Percentiles rank a stretch among this genome's conserved stretches.
phyloP scores from a whole-genome alignment of 2,329 filamentous ascomycete genomes.

The Botryosphaeria agaves region DNA sequence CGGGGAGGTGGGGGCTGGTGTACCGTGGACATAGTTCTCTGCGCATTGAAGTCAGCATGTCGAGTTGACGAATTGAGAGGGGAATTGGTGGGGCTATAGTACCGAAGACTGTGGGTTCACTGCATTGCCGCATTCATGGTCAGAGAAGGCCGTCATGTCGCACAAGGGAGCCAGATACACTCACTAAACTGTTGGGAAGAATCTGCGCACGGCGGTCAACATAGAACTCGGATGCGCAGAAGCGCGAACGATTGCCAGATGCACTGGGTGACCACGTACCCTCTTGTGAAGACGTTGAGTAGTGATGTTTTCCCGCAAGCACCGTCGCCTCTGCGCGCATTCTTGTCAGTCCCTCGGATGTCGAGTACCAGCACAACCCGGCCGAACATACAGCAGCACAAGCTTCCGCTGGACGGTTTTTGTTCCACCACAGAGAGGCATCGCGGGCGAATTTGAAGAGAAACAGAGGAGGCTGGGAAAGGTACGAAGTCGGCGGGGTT shows the following conservation, averaged over 20 bases:
- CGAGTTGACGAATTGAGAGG: too few relatives aligned
- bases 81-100: too few relatives aligned
- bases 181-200: slow-evolving; percentile 93
- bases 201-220: slow-evolving; percentile 32
- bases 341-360: slow-evolving; percentile 8
- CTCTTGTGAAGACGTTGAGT: slow-evolving; percentile 95
- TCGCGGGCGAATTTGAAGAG: slow-evolving; percentile 7
- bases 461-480: neutral
- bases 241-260: too few relatives aligned
- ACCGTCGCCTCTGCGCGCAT: slow-evolving; percentile 60
- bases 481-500: neutral
- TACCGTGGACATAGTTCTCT: slow-evolving; percentile 98
- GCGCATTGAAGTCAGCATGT: too few relatives aligned
- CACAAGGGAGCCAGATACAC: slow-evolving; percentile 10
- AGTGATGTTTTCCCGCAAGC: slow-evolving; percentile 94
- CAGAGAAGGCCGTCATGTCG: too few relatives aligned
- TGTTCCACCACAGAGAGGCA: slow-evolving; percentile 32
- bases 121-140: too few relatives aligned
- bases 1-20: slow-evolving; percentile 11
- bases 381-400: slow-evolving; percentile 70
- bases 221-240: slow-evolving; percentile 5
- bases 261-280: too few relatives aligned
- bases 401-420: slow-evolving; percentile 91
- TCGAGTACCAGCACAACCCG: too few relatives aligned
- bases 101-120: slow-evolving; percentile 85